Evolutionary conservation across 164 flowering plant species (phyloP).

Genomic region (Dillenia suffruticosa): DNA sequence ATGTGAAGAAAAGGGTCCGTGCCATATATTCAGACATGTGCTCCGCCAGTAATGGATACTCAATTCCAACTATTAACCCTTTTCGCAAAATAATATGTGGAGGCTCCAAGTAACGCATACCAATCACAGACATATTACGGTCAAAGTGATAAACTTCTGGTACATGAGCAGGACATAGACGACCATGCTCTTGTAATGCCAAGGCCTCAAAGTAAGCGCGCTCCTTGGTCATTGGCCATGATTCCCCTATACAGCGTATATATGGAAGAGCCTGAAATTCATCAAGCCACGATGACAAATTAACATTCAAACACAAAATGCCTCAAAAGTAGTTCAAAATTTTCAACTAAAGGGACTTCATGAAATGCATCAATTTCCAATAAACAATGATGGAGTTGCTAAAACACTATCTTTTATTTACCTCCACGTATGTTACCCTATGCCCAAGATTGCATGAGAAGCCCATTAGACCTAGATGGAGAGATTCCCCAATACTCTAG

Average conservation of each 20-base stretch:
- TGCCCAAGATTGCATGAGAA: no score
- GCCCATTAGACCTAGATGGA: no score
- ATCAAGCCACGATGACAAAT: background rate
- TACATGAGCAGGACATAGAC: conserved; percentile 73
- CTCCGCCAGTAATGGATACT: conserved; percentile 83
- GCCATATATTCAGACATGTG: conserved; percentile 87
- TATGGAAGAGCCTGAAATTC: conserved; percentile 78
- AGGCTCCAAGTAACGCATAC: conserved; percentile 91
- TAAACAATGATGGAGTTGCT: no score
- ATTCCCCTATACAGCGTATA: conserved; percentile 89
- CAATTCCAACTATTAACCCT: conserved; percentile 85
- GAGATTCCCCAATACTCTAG: no score
- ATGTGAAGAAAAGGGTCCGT: conserved; percentile 71
- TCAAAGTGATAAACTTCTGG: conserved; percentile 97
- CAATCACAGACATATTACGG: conserved; percentile 80
- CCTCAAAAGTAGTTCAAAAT: background rate
- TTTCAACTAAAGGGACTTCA: no score
- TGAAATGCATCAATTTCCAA: no score
- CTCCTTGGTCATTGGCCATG: conserved; percentile 96
- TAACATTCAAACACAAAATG: background rate
- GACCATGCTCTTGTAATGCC: conserved; percentile 63
- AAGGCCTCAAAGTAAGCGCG: conserved; percentile 90
- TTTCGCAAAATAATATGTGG: conserved; percentile 93
- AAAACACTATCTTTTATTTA: no score
- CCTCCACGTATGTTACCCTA: no score